Base-by-base conservation (phyloP, 805 yeast species). In the Ogataea sp. region DNA sequence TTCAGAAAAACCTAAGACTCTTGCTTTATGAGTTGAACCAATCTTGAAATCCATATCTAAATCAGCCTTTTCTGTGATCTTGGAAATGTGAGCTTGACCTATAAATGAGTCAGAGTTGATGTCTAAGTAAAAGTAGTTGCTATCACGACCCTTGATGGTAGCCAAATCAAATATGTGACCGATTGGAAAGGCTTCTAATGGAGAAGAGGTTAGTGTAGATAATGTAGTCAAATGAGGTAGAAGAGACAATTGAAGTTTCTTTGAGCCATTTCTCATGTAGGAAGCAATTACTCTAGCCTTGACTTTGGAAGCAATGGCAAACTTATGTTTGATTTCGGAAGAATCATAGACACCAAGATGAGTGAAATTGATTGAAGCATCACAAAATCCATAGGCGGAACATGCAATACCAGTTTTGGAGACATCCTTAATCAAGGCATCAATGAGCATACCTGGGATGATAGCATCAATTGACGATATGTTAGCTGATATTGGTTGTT, bases 31-130 rank as follows among this genome's bases (percentile, higher is more conserved):
- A 9, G 66, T 65, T 1, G 95, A 70, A 1, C 89, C 94, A 16
- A 69, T 59, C 32, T 67, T 67, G 61, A 71, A 85, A 54, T 60
- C 74, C 57, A 59, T 64, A 27, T 66, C 71, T 21, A 70, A 48
- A 30, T 63, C 57, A 36, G 68, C 61, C 27, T 65, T 67, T 10
- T 68, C 66, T 43, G 79, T 75, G 32, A 83, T 58, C 48, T 80
- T 80, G 1, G 97, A 83, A 36, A 76, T 65, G 54, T 90, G 96
- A 2, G 80, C 84, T 61, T 80, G 85, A 29, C 95, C 97, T 11
- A 66, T 52, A 8, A 65, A 48, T 34, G 66, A 54, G 6, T 70
- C 68, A 20, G 70, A 68, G 20, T 83, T 83, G 30, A 84, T 56
- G 20, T 74, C 70, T 14, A 78, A 75, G 45, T 70, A 77, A 25